A percentile compares a stretch with the other conserved stretches of the same genome.
Evolutionary conservation across 495 filamentous ascomycete genomes (phyloP).

Genomic region (Neurospora terricola): DNA sequence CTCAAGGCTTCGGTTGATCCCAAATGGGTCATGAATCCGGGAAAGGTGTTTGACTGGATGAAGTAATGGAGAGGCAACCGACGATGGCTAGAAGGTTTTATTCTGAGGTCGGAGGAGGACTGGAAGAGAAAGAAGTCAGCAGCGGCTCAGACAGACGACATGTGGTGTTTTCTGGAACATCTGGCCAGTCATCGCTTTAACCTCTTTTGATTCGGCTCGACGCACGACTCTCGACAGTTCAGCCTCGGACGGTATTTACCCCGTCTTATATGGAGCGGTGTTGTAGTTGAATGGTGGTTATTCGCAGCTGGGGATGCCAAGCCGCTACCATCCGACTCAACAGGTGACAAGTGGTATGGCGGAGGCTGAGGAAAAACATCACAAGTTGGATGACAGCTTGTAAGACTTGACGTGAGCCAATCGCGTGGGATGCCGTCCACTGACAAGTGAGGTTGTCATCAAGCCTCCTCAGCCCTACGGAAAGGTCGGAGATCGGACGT

Average conservation of each 20-base stretch:
- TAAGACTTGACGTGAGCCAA: not conserved
- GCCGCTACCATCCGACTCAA: not conserved
- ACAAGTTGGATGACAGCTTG: not conserved
- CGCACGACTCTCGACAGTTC: not conserved
- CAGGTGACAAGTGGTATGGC: not conserved
- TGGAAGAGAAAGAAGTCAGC: not conserved
- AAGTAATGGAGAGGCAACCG: not conserved
- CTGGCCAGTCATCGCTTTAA: not conserved
- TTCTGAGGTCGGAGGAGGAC: not conserved
- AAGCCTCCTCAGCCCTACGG: not conserved
- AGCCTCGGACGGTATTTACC: not conserved
- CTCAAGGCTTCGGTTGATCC: slow-evolving; percentile 24
- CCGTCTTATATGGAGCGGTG: not conserved
- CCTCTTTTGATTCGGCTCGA: not conserved
- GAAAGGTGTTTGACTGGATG: slow-evolving; percentile 24
- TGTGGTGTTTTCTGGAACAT: not conserved
- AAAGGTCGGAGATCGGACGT: not conserved
- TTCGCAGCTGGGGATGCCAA: not conserved
- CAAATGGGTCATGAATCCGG: slow-evolving; percentile 27
- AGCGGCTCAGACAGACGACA: not conserved
- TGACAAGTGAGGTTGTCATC: not conserved
- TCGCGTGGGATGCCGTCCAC: not conserved
- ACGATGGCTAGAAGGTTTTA: not conserved
- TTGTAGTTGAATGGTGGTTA: not conserved
- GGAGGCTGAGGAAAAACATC: not conserved